These are phyloP conservation scores for Aspergillus fructus DNA, from an alignment of 2,329 filamentous ascomycete genomes.

Conservation along the genomic window DNA sequence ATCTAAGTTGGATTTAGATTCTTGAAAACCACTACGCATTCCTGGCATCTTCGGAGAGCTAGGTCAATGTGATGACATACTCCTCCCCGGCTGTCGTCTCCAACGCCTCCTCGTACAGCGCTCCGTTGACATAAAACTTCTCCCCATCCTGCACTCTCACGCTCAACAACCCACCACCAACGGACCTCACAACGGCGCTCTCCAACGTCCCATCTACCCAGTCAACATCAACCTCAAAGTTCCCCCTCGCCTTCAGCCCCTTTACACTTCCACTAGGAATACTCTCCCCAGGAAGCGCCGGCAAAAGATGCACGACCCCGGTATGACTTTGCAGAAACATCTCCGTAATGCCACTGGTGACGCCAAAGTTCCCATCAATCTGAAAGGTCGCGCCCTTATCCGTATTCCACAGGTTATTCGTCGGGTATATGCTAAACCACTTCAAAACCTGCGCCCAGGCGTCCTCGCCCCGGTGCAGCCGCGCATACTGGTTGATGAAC, in stretches of 20 bases:
- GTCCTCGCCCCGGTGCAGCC: constrained; percentile 1
- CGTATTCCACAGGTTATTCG: constrained; percentile 5
- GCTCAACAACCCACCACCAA: not conserved
- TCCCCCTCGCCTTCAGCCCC: constrained; percentile 35
- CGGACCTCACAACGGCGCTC: not conserved
- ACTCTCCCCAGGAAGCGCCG: constrained; percentile 30
- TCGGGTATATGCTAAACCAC: constrained; percentile 6
- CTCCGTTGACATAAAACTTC: not conserved
- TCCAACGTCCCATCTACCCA: constrained; percentile 23
- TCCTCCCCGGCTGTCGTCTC: not conserved
- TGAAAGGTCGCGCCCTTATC: constrained; percentile 4
- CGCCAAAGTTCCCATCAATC: constrained; percentile 12
- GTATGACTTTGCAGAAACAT: constrained; percentile 5
- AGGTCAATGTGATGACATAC: not conserved
- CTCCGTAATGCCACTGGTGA: constrained; percentile 7
- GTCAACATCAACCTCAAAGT: constrained; percentile 35
- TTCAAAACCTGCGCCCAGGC: constrained; percentile 1
- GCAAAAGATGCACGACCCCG: constrained; percentile 32
- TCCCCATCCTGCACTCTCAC: not conserved
- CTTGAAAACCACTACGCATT: too few species aligned
- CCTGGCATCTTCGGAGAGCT: too few species aligned
- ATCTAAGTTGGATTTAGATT: too few species aligned
- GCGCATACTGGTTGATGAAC: constrained; percentile 6
- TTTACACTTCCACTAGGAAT: constrained; percentile 31
- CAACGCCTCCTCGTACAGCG: not conserved